A percentile compares a stretch with the other conserved stretches of the same genome.
Evolutionary conservation across 2,329 filamentous ascomycete species (phyloP).

Genomic region (Metarhizium anisopliae): DNA sequence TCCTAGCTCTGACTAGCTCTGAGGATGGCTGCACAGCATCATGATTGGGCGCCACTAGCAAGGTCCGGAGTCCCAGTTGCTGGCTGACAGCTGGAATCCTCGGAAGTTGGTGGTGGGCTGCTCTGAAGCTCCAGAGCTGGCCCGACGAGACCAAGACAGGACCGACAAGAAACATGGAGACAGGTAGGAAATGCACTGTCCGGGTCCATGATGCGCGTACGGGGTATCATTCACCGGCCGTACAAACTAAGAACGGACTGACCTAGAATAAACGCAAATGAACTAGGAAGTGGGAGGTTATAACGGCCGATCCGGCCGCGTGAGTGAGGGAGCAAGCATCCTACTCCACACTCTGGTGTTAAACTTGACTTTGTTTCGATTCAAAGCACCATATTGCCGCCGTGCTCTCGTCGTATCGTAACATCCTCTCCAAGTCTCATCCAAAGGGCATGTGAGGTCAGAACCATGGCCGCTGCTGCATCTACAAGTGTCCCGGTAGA

Average conservation of each 20-base stretch:
- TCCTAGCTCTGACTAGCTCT: not conserved
- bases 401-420: not conserved
- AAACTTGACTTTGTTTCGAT: not conserved
- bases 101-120: not conserved
- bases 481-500: not conserved
- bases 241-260: not conserved
- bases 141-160: not conserved
- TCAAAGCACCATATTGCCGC: not conserved
- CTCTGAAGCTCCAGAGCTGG: not conserved
- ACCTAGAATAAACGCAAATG: not conserved
- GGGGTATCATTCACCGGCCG: not conserved
- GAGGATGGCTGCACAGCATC: not conserved
- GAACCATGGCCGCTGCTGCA: not conserved
- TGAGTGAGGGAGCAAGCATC: not conserved
- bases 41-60: conserved; percentile 1
- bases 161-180: not conserved
- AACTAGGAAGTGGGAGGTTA: not conserved
- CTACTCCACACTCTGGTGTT: not conserved
- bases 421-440: not conserved
- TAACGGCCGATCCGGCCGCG: not conserved
- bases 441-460: not conserved
- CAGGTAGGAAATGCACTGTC: not conserved
- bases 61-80: not conserved
- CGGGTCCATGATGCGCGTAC: not conserved
- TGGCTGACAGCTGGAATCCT: not conserved